Conservation (phyloP, 2,329 filamentous ascomycete species). For the Shiraia bambusicola region DNA sequence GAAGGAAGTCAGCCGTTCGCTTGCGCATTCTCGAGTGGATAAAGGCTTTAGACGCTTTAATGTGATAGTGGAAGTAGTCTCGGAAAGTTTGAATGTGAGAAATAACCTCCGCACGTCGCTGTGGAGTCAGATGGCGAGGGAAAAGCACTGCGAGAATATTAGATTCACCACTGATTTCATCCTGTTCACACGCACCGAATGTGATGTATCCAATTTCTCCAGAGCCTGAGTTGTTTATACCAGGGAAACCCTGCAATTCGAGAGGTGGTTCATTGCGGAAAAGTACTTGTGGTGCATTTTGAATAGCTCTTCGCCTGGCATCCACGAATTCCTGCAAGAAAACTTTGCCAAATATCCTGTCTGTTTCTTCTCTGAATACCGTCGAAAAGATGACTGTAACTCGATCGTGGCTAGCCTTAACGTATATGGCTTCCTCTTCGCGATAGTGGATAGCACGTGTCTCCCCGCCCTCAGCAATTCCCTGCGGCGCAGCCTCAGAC, state of each 20-base stretch:
- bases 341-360: conserved; percentile 95
- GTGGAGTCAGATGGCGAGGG: conserved; percentile 86
- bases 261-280: conserved; percentile 94
- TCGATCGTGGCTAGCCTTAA: conserved; percentile 95
- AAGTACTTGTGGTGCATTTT: conserved; percentile 96
- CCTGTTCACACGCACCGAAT: conserved; percentile 66
- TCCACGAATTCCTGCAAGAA: conserved; percentile 96
- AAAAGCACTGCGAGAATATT: conserved; percentile 70
- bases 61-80: conserved; percentile 99
- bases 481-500: conserved; percentile 89
- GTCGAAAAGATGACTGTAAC: conserved; percentile 99
- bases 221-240: conserved; percentile 69
- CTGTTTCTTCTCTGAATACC: conserved; percentile 95
- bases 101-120: conserved; percentile 91
- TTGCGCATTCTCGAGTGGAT: conserved; percentile 98
- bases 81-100: conserved; percentile 99
- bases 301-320: conserved; percentile 88
- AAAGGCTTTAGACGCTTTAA: conserved; percentile 98
- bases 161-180: conserved; percentile 16
- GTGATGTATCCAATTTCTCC: conserved; percentile 97
- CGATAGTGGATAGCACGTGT: conserved; percentile 98
- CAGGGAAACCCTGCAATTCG: conserved; percentile 83
- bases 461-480: conserved; percentile 82
- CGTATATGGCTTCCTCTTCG: conserved; percentile 97
- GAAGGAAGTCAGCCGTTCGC: conserved; percentile 95